These are phyloP conservation scores for Neopestalotiopsis sp. DNA, from an alignment of 2,329 filamentous ascomycete species.

Conservation along the genomic window DNA sequence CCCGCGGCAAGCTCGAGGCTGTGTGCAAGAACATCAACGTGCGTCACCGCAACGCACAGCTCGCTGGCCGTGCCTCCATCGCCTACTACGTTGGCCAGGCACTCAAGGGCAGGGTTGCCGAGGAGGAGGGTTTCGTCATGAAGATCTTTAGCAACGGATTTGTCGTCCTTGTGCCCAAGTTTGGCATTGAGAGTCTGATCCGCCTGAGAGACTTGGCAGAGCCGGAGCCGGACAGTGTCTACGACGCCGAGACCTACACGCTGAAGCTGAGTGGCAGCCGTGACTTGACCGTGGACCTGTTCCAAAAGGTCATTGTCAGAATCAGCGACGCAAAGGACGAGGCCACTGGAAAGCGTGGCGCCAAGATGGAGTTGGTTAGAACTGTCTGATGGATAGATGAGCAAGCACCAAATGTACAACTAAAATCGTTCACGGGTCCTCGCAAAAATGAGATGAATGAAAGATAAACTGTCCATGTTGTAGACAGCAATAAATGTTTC, in stretches of 20 bases:
- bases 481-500: background rate
- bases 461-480: background rate
- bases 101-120: slow-evolving; percentile 75
- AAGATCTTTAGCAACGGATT: slow-evolving; percentile 97
- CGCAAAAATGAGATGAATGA: background rate
- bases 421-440: background rate
- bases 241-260: slow-evolving; percentile 85
- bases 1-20: slow-evolving; percentile 83
- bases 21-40: slow-evolving; percentile 99
- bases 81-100: slow-evolving; percentile 99
- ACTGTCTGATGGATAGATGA: slow-evolving; percentile 8
- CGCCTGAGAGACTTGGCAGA: slow-evolving; percentile 82
- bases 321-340: slow-evolving; percentile 95
- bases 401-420: background rate
- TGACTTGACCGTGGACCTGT: slow-evolving; percentile 75
- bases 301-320: slow-evolving; percentile 88
- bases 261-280: slow-evolving; percentile 66
- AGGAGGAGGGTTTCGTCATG: slow-evolving; percentile 96
- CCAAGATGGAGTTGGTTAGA: slow-evolving; percentile 72
- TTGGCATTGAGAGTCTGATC: slow-evolving; percentile 93
- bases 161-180: slow-evolving; percentile 93
- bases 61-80: slow-evolving; percentile 90
- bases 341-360: slow-evolving; percentile 92
- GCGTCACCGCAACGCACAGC: slow-evolving; percentile 94
- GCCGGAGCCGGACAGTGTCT: slow-evolving; percentile 78